phyloP scores from a whole-genome alignment of 805 yeast species.

The Candida xyloterini region DNA sequence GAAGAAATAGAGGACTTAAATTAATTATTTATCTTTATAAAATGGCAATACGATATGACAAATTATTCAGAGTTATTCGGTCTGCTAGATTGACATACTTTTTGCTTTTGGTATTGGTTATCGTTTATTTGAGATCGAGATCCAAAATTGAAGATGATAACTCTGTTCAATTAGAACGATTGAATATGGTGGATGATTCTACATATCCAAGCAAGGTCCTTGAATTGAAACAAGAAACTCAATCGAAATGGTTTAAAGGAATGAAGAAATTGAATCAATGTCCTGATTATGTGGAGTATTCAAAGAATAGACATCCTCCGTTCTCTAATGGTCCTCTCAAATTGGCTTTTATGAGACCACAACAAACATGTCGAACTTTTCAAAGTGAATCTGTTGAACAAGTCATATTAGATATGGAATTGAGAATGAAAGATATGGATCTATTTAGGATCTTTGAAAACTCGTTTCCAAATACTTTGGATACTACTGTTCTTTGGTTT shows the following conservation, averaged over 20 bases:
- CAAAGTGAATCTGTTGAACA: constrained; percentile 57
- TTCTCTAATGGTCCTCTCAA: constrained; percentile 50
- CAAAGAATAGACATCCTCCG: constrained; percentile 55
- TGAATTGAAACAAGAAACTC: background rate
- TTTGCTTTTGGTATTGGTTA: constrained; percentile 8
- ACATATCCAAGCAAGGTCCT: background rate
- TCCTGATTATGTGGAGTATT: constrained; percentile 61
- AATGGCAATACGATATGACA: constrained; percentile 15
- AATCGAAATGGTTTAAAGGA: constrained; percentile 24
- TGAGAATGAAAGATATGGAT: constrained; percentile 56
- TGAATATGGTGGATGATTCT: background rate
- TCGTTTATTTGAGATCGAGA: constrained; percentile 5
- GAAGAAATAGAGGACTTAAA: background rate
- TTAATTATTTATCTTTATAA: background rate
- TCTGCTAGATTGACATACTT: constrained; percentile 20
- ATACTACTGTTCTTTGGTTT: constrained; percentile 83
- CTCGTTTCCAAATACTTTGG: constrained; percentile 82
- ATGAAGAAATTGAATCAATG: constrained; percentile 35
- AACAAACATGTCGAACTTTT: constrained; percentile 70
- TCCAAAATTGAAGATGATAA: constrained; percentile 1
- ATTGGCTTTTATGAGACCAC: constrained; percentile 77
- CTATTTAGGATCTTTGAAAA: constrained; percentile 75
- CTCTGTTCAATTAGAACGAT: constrained; percentile 2
- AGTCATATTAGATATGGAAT: constrained; percentile 50
- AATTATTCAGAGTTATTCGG: constrained; percentile 8